A percentile compares a stretch with the other conserved stretches of the same genome.
Evolutionary conservation across 345 rosid species (phyloP).

Genomic region (Aurinia saxatilis): DNA sequence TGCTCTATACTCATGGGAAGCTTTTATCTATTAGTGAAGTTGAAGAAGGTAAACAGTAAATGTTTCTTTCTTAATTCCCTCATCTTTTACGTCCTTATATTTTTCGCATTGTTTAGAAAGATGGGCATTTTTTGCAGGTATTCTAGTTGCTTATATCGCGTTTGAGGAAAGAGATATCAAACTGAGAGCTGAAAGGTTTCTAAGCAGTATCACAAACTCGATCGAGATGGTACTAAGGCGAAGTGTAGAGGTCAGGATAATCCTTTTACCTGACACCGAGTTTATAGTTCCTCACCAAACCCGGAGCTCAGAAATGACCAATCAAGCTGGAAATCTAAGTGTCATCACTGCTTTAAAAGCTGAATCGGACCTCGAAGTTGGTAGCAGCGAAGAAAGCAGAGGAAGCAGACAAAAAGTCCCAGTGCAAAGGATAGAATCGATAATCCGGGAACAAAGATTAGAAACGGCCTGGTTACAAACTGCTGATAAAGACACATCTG

Average conservation of each 20-base stretch:
- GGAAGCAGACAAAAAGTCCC: slow-evolving; percentile 52
- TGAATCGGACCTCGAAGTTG: slow-evolving; percentile 29
- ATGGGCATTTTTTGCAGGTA: slow-evolving; percentile 47
- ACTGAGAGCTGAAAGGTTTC: slow-evolving; percentile 78
- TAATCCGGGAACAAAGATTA: slow-evolving; percentile 84
- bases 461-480: slow-evolving; percentile 98
- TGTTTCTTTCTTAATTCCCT: background rate
- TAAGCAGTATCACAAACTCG: slow-evolving; percentile 92
- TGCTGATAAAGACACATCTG: slow-evolving; percentile 75
- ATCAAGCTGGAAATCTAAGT: slow-evolving; percentile 37
- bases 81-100: background rate
- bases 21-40: slow-evolving; percentile 75
- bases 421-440: slow-evolving; percentile 89
- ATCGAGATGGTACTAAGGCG: slow-evolving; percentile 74
- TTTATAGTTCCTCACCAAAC: slow-evolving; percentile 31
- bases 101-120: background rate
- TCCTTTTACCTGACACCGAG: slow-evolving; percentile 53
- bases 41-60: slow-evolving; percentile 56
- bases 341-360: slow-evolving; percentile 25
- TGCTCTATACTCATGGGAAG: slow-evolving; percentile 71
- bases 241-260: slow-evolving; percentile 78
- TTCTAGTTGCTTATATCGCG: slow-evolving; percentile 66
- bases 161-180: slow-evolving; percentile 63
- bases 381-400: slow-evolving; percentile 36
- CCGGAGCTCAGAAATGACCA: slow-evolving; percentile 26